These are phyloP conservation scores for Graphilbum ipis-grandicollis DNA, from an alignment of 2,329 filamentous ascomycete species.

Conservation along the genomic window DNA sequence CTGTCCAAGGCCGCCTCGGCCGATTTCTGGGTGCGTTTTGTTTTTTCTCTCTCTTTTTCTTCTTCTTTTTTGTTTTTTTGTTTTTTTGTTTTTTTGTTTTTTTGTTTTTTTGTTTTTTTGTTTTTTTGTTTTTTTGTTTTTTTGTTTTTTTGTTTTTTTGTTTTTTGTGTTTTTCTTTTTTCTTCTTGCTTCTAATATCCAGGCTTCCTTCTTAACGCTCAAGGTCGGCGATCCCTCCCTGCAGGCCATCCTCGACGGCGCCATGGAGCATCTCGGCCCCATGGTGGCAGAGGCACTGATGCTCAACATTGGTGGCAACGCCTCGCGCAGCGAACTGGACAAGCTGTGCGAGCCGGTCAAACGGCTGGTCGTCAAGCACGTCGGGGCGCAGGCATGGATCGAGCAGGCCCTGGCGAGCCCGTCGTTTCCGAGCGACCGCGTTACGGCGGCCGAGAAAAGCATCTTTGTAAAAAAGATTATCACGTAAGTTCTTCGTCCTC, in stretches of 20 bases:
- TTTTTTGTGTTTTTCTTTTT: too few relatives aligned
- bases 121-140: too few relatives aligned
- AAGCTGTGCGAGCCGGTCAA: constrained; percentile 54
- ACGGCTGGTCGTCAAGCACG: constrained; percentile 42
- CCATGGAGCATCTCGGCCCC: constrained; percentile 43
- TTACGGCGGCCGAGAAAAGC: constrained; percentile 40
- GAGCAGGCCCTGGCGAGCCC: constrained; percentile 38
- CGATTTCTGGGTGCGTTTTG: constrained; percentile 51
- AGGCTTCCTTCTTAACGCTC: constrained; percentile 30
- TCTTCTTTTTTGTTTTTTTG: too few relatives aligned
- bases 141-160: too few relatives aligned
- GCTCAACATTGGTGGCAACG: constrained; percentile 49
- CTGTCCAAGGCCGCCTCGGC: constrained; percentile 58
- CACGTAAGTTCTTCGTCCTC: constrained; percentile 30
- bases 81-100: too few relatives aligned
- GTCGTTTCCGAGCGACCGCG: constrained; percentile 40
- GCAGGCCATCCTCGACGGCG: constrained; percentile 25
- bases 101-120: too few relatives aligned
- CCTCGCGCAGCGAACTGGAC: constrained; percentile 55
- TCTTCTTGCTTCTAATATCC: too few relatives aligned
- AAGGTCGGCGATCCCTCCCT: constrained; percentile 23
- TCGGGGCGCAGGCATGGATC: constrained; percentile 42
- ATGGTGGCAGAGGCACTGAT: constrained; percentile 41
- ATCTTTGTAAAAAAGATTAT: constrained; percentile 50
- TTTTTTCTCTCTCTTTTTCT: too few relatives aligned